Conservation (phyloP, 441 rosid species). For the Erodium trifolium region DNA sequence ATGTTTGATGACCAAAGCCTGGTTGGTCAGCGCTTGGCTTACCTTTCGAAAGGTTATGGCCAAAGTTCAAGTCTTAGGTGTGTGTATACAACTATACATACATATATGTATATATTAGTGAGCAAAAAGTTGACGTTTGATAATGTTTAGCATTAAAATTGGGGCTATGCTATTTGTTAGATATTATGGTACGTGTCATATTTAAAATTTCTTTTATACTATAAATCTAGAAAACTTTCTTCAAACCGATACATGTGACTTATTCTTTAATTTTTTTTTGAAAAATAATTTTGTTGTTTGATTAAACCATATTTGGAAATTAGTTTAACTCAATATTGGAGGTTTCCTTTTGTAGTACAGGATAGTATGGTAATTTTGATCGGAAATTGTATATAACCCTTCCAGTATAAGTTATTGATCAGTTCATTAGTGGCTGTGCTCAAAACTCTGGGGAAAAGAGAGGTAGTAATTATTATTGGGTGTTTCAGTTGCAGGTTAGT, state of each 20-base stretch:
- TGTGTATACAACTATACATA: too few species aligned
- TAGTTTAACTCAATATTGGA: background rate
- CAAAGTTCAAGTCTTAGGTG: background rate
- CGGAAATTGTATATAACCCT: background rate
- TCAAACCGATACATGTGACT: background rate
- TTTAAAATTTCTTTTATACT: background rate
- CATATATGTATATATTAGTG: background rate
- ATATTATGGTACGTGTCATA: background rate
- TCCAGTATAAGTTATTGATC: background rate
- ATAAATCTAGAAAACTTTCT: slow-evolving; percentile 1
- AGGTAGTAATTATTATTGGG: background rate
- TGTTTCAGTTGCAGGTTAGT: slow-evolving; percentile 1
- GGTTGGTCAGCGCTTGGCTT: background rate
- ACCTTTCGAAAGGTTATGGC: background rate
- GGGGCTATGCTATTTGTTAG: background rate
- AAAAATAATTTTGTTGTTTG: too few species aligned
- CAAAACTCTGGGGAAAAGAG: background rate
- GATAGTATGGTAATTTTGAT: background rate
- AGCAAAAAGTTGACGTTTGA: background rate
- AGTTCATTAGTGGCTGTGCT: background rate
- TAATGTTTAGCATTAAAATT: background rate
- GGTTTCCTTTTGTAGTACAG: background rate
- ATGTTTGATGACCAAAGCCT: slow-evolving; percentile 1
- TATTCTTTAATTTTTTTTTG: background rate
- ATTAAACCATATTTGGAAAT: background rate